Evolutionary conservation across 2,329 filamentous ascomycete species (phyloP), one percentile per base, ranked within the genome.

Genomic region (Thyridium curvatum): DNA sequence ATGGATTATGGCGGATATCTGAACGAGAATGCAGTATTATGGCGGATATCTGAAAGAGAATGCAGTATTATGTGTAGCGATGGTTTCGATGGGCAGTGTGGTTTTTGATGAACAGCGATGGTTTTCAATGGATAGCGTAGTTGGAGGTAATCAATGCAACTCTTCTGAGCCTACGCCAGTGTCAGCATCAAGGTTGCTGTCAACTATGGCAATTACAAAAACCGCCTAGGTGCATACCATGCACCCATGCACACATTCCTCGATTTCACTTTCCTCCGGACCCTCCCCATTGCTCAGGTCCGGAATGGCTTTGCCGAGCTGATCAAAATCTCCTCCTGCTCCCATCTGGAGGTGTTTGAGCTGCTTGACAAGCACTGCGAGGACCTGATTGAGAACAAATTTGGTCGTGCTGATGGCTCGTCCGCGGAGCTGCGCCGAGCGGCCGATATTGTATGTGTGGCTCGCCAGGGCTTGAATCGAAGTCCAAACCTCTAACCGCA

Each of bases 121-220:
- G n/a, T n/a, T n/a, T n/a, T n/a, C n/a, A n/a, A n/a, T n/a, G n/a
- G n/a, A n/a, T n/a, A n/a, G n/a, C n/a, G n/a, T n/a, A n/a, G n/a
- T n/a, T n/a, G n/a, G n/a, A n/a, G n/a, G n/a, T n/a, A n/a, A n/a
- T n/a, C n/a, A n/a, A n/a, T n/a, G n/a, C n/a, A n/a, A n/a, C n/a
- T n/a, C n/a, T n/a, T 9, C 67, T 87, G 35, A 86, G n/a, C 86
- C 43, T 83, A 87, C 52, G 83, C 83, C 3, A 84, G 79, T 14
- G 83, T 86, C 37, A 83, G 77, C 29, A 86, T 86, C 67, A 86
- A 86, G 55, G 82, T 86, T n/a, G 83, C 79, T 12, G 82, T 86
- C 51, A 86, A 86, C 65, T 85, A 86, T 51, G 81, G 79, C 55
- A 77, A 80, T 56, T 84, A 85, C 68, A 86, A 86, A 69, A 86